These are phyloP conservation scores for Cystobasidiaceae sp. DNA, from an alignment of 1,284 basidiomycete species.

Conservation along the genomic window DNA sequence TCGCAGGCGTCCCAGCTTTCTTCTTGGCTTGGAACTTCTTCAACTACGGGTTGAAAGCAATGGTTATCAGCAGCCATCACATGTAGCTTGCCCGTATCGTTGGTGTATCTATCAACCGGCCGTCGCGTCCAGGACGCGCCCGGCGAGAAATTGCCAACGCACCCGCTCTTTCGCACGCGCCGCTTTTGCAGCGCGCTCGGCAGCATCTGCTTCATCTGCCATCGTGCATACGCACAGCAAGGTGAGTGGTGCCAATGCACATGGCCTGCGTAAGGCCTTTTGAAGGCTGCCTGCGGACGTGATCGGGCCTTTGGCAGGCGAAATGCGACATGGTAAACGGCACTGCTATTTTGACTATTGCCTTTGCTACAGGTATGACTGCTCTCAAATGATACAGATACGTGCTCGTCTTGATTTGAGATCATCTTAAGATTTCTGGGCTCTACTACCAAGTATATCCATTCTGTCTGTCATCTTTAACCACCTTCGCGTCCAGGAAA, in stretches of 20 bases:
- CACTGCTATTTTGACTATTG: not conserved
- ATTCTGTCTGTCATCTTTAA: not conserved
- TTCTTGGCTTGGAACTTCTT: slow-evolving; percentile 40
- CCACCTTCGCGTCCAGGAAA: not conserved
- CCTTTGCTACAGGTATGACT: no score
- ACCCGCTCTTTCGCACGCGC: slow-evolving; percentile 41
- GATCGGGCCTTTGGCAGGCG: not conserved
- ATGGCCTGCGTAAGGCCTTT: not conserved
- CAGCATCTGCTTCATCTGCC: slow-evolving; percentile 27
- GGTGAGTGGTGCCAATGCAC: not conserved
- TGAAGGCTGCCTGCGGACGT: not conserved
- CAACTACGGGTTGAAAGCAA: slow-evolving; percentile 27
- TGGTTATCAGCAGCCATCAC: not conserved
- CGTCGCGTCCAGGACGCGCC: not conserved
- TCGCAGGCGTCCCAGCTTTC: slow-evolving; percentile 16
- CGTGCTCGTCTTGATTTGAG: no score
- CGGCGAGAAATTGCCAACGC: not conserved
- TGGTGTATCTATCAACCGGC: not conserved
- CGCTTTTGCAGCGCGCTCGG: slow-evolving; percentile 38
- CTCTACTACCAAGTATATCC: not conserved
- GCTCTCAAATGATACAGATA: no score
- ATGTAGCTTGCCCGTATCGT: not conserved
- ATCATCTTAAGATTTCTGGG: no score
- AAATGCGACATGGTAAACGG: no score
- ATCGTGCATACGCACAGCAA: not conserved